Base-by-base conservation (phyloP, 164 flowering plant species). In the Vitis cinerea region DNA sequence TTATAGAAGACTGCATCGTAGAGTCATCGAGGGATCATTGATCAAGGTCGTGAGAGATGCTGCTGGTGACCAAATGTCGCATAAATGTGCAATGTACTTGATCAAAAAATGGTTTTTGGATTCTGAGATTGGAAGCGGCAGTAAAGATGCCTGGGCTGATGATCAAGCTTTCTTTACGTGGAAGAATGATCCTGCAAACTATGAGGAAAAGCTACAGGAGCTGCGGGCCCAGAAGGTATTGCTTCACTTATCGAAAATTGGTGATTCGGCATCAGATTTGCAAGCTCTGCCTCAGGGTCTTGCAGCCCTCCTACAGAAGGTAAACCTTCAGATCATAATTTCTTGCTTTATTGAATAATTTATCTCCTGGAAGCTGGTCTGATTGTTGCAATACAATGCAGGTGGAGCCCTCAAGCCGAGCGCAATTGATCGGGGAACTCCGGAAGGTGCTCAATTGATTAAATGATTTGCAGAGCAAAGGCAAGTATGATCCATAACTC, bases 271-370 rank as follows among this genome's bases (percentile, higher is more conserved):
- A n/a, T 70, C 80, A 63, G 97, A 93, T 83, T 81, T 96, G 83
- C 80, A 72, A 77, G 97, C 94, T 62, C 83, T 96, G 17, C 99
- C 98, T 15, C 92, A 83, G 65, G 93, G 90, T 69, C 89, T 96
- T 59, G 85, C 97, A 58, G 83, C 87, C 51, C 90, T 96, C 75
- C 83, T 96, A 61, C 71, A 77, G 83, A 85, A 96, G 95, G 99
- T 96, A 86, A 75, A 30, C 17, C 17, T 48, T 60, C 64, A 27
- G 1, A 51, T 27, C 15, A 10, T 47, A 10, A 16, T 67, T 16
- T n/a, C 59, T 29, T 64, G 57, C 66, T 15, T 58, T 61, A 30
- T 57, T 10, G 13, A 30, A 8, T 57, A 12, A 9, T 23, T 23
- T 66, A 55, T 48, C 31, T n/a, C 51, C 29, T 51, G 15, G 23